Base-by-base conservation (phyloP, 371 early-diverging fungal species). In the Mucor mucedo region DNA sequence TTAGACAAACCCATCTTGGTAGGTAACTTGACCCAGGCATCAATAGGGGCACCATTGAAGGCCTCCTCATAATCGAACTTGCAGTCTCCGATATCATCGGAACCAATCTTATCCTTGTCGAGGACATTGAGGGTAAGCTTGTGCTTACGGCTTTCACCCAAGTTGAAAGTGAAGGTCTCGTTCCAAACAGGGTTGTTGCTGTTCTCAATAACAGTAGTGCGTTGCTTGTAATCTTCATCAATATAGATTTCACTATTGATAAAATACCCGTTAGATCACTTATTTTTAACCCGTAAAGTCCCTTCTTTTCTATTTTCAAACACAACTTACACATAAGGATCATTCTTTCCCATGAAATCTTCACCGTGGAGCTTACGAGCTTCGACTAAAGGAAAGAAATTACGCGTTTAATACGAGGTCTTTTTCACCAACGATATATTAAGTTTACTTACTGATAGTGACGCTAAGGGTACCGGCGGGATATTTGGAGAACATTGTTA, bases 141-240 rank as follows among this genome's bases (percentile, higher is more conserved):
- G 49, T 79, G 72, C 50, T 60, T 66, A 44, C 60, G 55, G 11
- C 59, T 14, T 55, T 68, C 62, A 39, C 53, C 48, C 54, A 75
- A 55, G 30, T 62, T 60, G 58, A 75, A 71, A 16, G 65, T 68
- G 16, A 71, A 69, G 27, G 75, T 64, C 55, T 75, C 66, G 52
- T 75, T 71, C 75, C 75, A 75, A 29, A 69, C 69, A 45, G 75
- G 75, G 40, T 69, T 40, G 28, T 68, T 71, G 21, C 77, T 88
- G 66, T 90, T 83, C 11, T 83, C 60, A 21, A 74, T 65, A 28
- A 77, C 80, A 5, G 79, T 77, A 14, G 89, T 87, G 7, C 74
- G 66, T 65, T 68, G 72, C 61, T 68, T 68, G 65, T 68, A 65
- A 9, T 72, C 59, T 0, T 65, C 56, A 55, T 72, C 65, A 39